Evolutionary conservation across 2,329 filamentous ascomycete genomes (phyloP).

Genomic region (Diplodia intermedia): DNA sequence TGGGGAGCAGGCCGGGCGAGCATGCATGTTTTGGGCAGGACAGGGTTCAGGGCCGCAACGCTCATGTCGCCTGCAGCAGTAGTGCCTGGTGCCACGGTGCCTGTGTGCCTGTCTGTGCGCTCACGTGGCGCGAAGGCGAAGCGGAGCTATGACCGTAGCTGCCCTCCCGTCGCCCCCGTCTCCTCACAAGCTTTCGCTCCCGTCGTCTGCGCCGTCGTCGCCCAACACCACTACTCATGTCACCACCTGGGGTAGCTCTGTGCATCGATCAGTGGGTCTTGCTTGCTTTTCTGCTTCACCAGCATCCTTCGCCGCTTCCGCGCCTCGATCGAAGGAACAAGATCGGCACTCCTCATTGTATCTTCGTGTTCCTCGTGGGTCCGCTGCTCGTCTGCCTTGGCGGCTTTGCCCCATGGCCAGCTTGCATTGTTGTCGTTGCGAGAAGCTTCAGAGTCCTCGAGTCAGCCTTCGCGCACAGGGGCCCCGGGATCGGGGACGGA

Average conservation of each 20-base stretch:
- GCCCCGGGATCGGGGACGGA: not conserved
- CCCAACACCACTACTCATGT: not conserved
- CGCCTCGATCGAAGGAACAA: not conserved
- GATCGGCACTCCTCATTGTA: constrained; percentile 5
- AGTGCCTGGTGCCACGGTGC: too few relatives aligned
- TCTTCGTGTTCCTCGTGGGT: not conserved
- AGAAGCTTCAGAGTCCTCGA: not conserved
- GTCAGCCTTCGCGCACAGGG: not conserved
- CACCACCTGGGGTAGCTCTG: not conserved
- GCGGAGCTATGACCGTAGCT: not conserved
- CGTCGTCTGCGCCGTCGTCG: not conserved
- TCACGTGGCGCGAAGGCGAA: too few relatives aligned
- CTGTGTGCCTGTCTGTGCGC: too few relatives aligned
- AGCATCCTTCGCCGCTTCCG: constrained; percentile 9
- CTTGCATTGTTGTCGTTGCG: not conserved
- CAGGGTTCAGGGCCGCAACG: not conserved
- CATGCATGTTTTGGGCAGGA: constrained; percentile 3
- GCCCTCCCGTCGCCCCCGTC: not conserved
- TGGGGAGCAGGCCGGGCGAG: not conserved
- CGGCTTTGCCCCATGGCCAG: not conserved
- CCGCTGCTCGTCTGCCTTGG: not conserved
- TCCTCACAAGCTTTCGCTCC: not conserved
- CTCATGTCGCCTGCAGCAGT: not conserved
- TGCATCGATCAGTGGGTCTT: not conserved
- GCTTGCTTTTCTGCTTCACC: not conserved